Evolutionary conservation across 495 filamentous ascomycete species (phyloP).

Genomic region (Hypoxylon fuscum): DNA sequence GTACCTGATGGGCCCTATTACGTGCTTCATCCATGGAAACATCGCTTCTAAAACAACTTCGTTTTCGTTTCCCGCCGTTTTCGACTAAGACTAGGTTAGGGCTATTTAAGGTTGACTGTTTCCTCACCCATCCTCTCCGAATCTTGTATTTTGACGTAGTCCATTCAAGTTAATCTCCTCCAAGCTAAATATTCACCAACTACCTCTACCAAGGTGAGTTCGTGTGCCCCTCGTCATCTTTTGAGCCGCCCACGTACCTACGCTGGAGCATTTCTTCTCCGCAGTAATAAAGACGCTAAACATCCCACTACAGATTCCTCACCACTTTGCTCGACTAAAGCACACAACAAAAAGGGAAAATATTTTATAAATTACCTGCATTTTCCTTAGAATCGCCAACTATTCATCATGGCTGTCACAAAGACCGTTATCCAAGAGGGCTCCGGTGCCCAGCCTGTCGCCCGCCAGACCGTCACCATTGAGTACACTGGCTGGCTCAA

Average conservation of each 20-base stretch:
- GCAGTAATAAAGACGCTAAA: conserved; percentile 36
- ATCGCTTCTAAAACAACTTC: conserved; percentile 29
- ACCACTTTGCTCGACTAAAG: conserved; percentile 10
- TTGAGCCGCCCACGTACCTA: conserved; percentile 26
- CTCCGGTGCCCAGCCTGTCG: conserved; percentile 61
- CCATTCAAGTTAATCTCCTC: conserved; percentile 8
- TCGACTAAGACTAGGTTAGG: conserved; percentile 8
- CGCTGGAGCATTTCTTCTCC: conserved; percentile 15
- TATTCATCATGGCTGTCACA: conserved; percentile 58
- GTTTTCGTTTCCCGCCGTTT: conserved; percentile 33
- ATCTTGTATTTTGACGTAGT: conserved; percentile 26
- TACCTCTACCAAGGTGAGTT: conserved; percentile 21
- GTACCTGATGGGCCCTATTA: conserved; percentile 41
- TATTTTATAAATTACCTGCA: background rate
- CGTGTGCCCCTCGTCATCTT: background rate
- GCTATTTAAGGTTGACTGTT: conserved; percentile 33
- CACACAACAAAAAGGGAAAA: conserved; percentile 8
- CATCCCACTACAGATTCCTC: conserved; percentile 26
- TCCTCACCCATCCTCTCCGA: conserved; percentile 18
- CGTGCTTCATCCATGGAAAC: conserved; percentile 39
- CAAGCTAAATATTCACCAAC: conserved; percentile 6
- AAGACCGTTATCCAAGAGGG: conserved; percentile 56
- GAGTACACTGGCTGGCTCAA: conserved; percentile 86
- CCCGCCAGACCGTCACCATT: conserved; percentile 75
- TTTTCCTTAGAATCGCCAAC: conserved; percentile 1